Evolutionary conservation across 2,329 filamentous ascomycete species (phyloP), one percentile per base, ranked within the genome.

Genomic region (Epichloe scottii): DNA sequence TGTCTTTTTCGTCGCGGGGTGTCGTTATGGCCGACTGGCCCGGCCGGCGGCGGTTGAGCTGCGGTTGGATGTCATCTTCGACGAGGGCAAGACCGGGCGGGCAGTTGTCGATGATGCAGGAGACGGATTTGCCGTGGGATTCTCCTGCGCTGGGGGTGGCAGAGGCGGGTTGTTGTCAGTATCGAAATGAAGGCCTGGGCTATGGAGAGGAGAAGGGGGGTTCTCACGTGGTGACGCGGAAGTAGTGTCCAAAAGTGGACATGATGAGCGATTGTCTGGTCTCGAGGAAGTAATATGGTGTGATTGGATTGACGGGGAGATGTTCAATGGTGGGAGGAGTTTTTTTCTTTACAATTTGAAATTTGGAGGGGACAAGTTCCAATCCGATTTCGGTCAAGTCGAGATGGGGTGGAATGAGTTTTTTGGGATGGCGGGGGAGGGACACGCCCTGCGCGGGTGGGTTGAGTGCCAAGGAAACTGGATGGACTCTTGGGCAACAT

Each of bases 21-120:
- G 93, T 97, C 2, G 89, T 95, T 62, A 97, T 85, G 56, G 83
- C 82, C 59, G 82, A 88, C 70, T 98, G 91, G 43, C 91, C 91
- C 5, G 91, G 91, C 54, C 91, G 80, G 54, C 91, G 81, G 57
- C 91, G 84, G 41, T 85, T 94, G 80, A 97, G 87, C 71, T 96
- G 89, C 46, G 89, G 89, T 71, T 98, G 91, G 65, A 97, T 94
- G 64, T 94, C 88, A 50, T 74, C 76, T 69, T 95, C 90, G 55
- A 81, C 85, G 67, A 97, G 81, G 61, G 83, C 74, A 76, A 97
- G 84, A 61, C 88, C 87, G 14, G 93, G 90, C 37, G 91, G 93
- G 63, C 82, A 87, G 60, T 89, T 89, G 66, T 97, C 91, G 69
- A 97, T 84, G 62, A 97, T 96, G 73, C 88, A 94, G 64, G 89